Evolutionary conservation across 805 yeast genomes (phyloP).

Genomic region (Maudiozyma serrabonitensis): DNA sequence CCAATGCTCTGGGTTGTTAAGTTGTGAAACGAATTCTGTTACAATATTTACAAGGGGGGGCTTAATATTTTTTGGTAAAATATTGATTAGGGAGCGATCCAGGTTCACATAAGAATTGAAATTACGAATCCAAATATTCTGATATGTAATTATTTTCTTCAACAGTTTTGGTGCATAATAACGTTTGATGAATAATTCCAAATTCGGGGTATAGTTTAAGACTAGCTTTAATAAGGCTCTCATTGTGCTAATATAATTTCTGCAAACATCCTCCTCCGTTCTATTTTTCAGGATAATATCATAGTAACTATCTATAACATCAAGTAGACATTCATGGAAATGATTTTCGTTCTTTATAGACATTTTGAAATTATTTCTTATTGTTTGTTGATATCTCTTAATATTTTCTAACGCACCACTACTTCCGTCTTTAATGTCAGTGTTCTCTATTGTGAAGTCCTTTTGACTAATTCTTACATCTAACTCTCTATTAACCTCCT

Average conservation of each 20-base stretch:
- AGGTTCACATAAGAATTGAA: not conserved
- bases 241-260: not conserved
- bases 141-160: not conserved
- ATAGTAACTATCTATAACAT: not conserved
- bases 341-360: not conserved
- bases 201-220: slow-evolving; percentile 9
- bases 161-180: slow-evolving; percentile 4
- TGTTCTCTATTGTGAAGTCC: no score
- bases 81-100: not conserved
- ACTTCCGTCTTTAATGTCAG: no score
- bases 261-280: not conserved
- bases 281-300: not conserved
- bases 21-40: not conserved
- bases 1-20: not conserved
- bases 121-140: not conserved
- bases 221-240: not conserved
- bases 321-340: not conserved
- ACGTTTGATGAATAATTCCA: slow-evolving; percentile 5
- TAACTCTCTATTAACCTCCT: no score
- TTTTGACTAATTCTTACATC: no score
- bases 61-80: not conserved
- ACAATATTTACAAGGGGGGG: not conserved
- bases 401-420: not conserved
- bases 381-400: not conserved
- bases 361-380: not conserved